Evolutionary conservation across 495 filamentous ascomycete species (phyloP), one percentile per base, ranked within the genome.

Genomic region (Cairneyella variabilis): DNA sequence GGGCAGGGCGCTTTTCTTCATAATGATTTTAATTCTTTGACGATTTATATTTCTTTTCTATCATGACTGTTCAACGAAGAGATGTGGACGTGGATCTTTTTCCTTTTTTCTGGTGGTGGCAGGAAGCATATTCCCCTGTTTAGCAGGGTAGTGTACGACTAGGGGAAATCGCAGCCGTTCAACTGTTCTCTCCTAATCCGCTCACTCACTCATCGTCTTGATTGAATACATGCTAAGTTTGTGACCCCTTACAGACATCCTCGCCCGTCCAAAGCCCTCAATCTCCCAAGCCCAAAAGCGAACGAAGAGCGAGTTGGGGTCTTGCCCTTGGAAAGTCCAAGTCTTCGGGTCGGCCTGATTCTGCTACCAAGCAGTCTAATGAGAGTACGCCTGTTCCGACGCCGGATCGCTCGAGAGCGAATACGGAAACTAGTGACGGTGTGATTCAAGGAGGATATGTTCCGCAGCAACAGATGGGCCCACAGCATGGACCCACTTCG

Each of bases 41-140:
- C 27, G 23, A 0, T 36, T 40, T 6, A 14, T 47, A 16, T 16
- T 25, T 44, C 28, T 63, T 73, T 67, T 54, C n/a, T n/a, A n/a
- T n/a, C n/a, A 70, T 64, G 62, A 64, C 64, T 65, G 69, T 63
- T 70, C 65, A 64, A 62, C 62, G 61, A 59, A 10, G 27, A 17
- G 38, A 7, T 34, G 37, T 28, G 12, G 12, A 26, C 48, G 21
- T 8, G 48, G 23, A 20, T 43, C 53, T 59, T 40, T 39, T 57
- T 37, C n/a, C n/a, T n/a, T 54, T 46, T 28, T 56, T 61, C 58
- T 54, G 38, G 18, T 59, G 41, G 53, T 56, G 36, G 21, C 52
- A 51, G 44, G n/a, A n/a, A n/a, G n/a, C n/a, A 58, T 56, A 47
- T 62, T 52, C 40, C 49, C 56, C 57, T 64, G 61, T 57, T 54